Evolutionary conservation across 1,139 yeast genomes (phyloP), one percentile per base, ranked within the genome.

Genomic region (Kluyveromyces sp.): DNA sequence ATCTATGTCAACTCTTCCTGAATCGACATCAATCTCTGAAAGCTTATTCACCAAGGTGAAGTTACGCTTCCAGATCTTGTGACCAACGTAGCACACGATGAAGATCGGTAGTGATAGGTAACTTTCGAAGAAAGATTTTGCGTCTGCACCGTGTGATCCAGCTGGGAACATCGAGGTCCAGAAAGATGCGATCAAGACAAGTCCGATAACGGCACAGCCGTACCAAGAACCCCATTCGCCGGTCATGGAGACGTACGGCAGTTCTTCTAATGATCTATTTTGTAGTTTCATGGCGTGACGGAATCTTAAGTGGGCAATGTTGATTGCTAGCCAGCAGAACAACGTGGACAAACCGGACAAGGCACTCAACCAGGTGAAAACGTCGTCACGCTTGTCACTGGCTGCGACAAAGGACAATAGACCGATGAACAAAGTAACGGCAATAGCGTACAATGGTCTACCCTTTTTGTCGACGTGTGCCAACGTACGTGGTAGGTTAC

Each of bases 91-190:
- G 62, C 79, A 79, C 2, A 65, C 74, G 45, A 81, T 54, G 50
- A 81, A 70, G 49, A 83, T 79, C 34, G 82, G 84, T 46, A 75
- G 75, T 39, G 86, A 80, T 58, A 83, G 70, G 65, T 78, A 83
- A 37, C 78, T 72, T 61, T 73, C 69, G 65, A 83, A 82, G 73
- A 83, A 83, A 44, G 66, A 69, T 44, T 66, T 61, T 21, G 84
- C 85, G 63, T 70, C 71, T 47, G 88, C 84, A 25, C 53, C 71
- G 4, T 48, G 33, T 25, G 54, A 45, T 32, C 82, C 83, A 43
- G 78, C 63, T 53, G 92, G 92, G 74, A 73, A 82, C 45, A 83
- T 68, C 5, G 89, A 86, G 50, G 81, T 74, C 88, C 88, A 83
- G 64, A 79, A 78, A 51, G 78, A 78, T 15, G 81, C 82, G 40